phyloP scores from a whole-genome alignment of 148 eudicot species.

The Amaranthus hypochondriacus region DNA sequence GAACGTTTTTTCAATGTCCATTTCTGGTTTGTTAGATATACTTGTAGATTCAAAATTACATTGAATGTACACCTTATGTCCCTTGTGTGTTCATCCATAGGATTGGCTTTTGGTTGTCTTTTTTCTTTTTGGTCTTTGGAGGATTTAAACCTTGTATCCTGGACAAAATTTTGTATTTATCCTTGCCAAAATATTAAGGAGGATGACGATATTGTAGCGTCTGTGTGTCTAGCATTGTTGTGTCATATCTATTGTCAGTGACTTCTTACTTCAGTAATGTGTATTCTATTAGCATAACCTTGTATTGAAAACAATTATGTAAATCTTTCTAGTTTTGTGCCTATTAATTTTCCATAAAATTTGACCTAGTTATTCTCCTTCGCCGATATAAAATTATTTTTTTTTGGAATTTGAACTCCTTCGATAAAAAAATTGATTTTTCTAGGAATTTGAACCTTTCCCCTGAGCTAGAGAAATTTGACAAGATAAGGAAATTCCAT shows the following conservation, averaged over 20 bases:
- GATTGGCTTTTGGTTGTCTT: not conserved
- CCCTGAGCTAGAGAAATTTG: slow-evolving; percentile 61
- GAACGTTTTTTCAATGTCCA: no score
- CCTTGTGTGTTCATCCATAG: not conserved
- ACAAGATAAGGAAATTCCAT: slow-evolving; percentile 59
- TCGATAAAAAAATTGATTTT: not conserved
- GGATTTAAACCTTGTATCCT: no score
- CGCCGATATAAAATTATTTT: not conserved
- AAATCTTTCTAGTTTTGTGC: not conserved
- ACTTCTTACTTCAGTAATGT: not conserved
- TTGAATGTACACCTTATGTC: not conserved
- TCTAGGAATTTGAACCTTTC: slow-evolving; percentile 84
- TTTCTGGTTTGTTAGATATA: no score
- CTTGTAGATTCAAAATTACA: no score
- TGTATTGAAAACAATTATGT: not conserved
- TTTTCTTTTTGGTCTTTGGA: not conserved
- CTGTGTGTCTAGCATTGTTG: not conserved
- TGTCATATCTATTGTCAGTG: not conserved
- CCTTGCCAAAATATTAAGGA: not conserved
- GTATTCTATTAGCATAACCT: not conserved
- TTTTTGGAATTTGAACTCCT: not conserved
- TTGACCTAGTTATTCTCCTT: not conserved
- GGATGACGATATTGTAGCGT: not conserved
- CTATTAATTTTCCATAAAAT: not conserved
- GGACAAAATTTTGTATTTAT: not conserved